A percentile compares a stretch with the other conserved stretches of the same genome.
These are phyloP conservation scores for Tylopilus sp. DNA, from an alignment of 768 basidiomycete genomes.

Conservation along the genomic window DNA sequence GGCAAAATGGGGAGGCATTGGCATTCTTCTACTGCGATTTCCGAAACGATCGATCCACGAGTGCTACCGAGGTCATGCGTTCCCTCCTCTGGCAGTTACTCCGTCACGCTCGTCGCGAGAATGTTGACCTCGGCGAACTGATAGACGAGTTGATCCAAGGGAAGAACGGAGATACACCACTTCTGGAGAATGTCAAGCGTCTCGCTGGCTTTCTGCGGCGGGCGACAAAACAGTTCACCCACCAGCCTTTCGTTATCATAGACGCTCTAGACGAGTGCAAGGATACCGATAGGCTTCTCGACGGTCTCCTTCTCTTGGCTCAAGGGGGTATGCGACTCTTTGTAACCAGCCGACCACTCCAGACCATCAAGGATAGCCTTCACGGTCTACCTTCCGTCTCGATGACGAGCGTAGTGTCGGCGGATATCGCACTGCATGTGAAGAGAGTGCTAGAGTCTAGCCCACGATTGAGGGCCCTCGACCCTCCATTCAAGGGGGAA, in stretches of 20 bases:
- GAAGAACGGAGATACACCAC: background rate
- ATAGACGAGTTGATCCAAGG: background rate
- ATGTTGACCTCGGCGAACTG: background rate
- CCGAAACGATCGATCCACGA: background rate
- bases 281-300: background rate
- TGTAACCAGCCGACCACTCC: background rate
- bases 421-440: background rate
- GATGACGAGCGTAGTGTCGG: background rate
- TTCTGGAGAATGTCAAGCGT: background rate
- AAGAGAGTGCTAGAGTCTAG: background rate
- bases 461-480: background rate
- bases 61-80: background rate
- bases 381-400: background rate
- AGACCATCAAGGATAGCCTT: background rate
- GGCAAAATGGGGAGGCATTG: background rate
- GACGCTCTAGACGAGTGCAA: slow-evolving; percentile 2
- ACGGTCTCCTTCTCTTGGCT: background rate
- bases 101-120: background rate
- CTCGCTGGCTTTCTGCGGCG: background rate
- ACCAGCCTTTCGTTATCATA: background rate
- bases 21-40: slow-evolving; percentile 27
- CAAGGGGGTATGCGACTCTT: background rate
- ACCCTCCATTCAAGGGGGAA: background rate
- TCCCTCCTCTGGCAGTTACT: background rate
- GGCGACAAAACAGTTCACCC: background rate